These are phyloP conservation scores for Fusarium citri DNA, from an alignment of 2,329 filamentous ascomycete species.

Conservation along the genomic window DNA sequence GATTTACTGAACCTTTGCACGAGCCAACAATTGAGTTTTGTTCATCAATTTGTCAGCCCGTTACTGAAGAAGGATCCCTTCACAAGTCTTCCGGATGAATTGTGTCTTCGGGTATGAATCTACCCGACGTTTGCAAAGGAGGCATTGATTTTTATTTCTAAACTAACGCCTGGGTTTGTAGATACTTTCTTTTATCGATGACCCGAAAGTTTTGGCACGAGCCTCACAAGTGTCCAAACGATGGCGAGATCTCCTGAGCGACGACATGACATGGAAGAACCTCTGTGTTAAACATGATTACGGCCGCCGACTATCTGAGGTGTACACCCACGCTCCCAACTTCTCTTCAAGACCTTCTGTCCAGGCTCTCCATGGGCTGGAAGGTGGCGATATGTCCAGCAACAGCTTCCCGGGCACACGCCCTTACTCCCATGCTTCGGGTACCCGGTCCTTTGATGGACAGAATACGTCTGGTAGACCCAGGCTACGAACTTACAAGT, in stretches of 20 bases:
- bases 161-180: slow-evolving; percentile 51
- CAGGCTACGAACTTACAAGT: slow-evolving; percentile 87
- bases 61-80: slow-evolving; percentile 97
- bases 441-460: slow-evolving; percentile 68
- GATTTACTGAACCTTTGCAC: slow-evolving; percentile 95
- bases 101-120: slow-evolving; percentile 84
- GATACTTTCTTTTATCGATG: slow-evolving; percentile 97
- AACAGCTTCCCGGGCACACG: slow-evolving; percentile 60
- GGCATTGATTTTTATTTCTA: background rate
- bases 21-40: slow-evolving; percentile 93
- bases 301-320: slow-evolving; percentile 68
- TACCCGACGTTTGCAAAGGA: background rate
- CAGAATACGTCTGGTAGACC: slow-evolving; percentile 51
- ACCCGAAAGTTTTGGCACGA: slow-evolving; percentile 91
- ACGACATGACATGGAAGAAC: slow-evolving; percentile 98
- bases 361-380: slow-evolving; percentile 48
- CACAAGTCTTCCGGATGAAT: slow-evolving; percentile 88
- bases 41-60: slow-evolving; percentile 95
- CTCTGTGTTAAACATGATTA: slow-evolving; percentile 97
- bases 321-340: slow-evolving; percentile 52
- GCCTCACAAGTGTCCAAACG: slow-evolving; percentile 95
- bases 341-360: slow-evolving; percentile 48
- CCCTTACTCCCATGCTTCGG: slow-evolving; percentile 52
- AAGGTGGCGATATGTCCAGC: slow-evolving; percentile 52
- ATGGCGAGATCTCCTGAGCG: slow-evolving; percentile 92